These are phyloP conservation scores for Clitopilus passeckerianus DNA, from an alignment of 768 basidiomycete genomes.

Conservation along the genomic window DNA sequence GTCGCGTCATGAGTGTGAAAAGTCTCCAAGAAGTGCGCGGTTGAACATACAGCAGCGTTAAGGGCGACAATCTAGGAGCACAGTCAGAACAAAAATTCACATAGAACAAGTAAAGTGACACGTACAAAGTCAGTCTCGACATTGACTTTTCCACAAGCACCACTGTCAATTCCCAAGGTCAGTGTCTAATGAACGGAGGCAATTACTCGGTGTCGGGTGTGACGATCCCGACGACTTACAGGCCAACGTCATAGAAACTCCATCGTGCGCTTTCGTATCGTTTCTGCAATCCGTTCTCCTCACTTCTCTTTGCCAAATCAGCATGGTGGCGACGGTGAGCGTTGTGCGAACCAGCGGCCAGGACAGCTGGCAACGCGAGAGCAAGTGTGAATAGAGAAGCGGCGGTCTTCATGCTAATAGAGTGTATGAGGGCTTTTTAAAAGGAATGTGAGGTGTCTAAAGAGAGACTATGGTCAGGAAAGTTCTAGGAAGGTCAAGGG, in stretches of 20 bases:
- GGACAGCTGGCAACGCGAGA: conserved; percentile 22
- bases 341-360: conserved; percentile 20
- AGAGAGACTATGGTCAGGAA: conserved; percentile 9
- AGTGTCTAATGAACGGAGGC: not conserved
- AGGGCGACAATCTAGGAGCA: conserved; percentile 24
- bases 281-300: conserved; percentile 16
- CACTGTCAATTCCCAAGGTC: conserved; percentile 10
- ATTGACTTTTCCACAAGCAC: conserved; percentile 25
- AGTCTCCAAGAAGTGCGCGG: conserved; percentile 9
- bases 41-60: conserved; percentile 23
- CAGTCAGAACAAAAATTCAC: not conserved
- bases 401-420: not conserved
- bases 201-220: not conserved
- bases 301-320: conserved; percentile 19
- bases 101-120: not conserved
- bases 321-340: conserved; percentile 14
- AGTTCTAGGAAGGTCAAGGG: not conserved
- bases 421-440: conserved; percentile 7
- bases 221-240: conserved; percentile 13
- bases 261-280: conserved; percentile 17
- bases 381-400: conserved; percentile 16
- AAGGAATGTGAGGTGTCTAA: not conserved
- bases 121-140: conserved; percentile 20
- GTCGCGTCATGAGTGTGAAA: conserved; percentile 5
- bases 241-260: conserved; percentile 26